Percentiles rank a stretch among this genome's conserved stretches.
Evolutionary conservation across 2,329 filamentous ascomycete genomes (phyloP).

Genomic region (Aureobasidium sp.): DNA sequence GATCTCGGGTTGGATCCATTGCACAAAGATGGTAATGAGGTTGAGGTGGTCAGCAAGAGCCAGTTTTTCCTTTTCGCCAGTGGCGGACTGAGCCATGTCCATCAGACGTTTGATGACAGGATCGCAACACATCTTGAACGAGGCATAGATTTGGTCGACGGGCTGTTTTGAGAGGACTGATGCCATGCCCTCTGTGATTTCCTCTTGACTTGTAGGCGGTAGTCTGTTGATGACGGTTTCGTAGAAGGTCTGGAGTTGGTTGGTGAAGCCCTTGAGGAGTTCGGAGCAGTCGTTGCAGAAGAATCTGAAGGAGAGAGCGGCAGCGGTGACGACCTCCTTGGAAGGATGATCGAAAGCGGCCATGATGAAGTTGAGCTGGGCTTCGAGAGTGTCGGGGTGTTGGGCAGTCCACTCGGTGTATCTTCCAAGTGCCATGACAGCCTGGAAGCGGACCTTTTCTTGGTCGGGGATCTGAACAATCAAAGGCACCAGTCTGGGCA

Average conservation of each 20-base stretch:
- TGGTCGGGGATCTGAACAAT: slow-evolving; percentile 91
- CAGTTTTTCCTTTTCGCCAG: slow-evolving; percentile 72
- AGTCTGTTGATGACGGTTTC: slow-evolving; percentile 80
- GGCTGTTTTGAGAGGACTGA: slow-evolving; percentile 85
- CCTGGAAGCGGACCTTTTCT: slow-evolving; percentile 96
- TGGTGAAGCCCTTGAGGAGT: slow-evolving; percentile 71
- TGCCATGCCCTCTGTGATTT: slow-evolving; percentile 91
- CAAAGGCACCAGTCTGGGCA: slow-evolving; percentile 85
- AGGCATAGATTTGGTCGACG: slow-evolving; percentile 66
- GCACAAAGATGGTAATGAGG: slow-evolving; percentile 82
- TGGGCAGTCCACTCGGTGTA: slow-evolving; percentile 98
- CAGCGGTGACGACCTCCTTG: slow-evolving; percentile 81
- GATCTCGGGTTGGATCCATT: slow-evolving; percentile 66
- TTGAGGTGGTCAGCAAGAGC: slow-evolving; percentile 90
- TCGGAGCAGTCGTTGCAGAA: slow-evolving; percentile 93
- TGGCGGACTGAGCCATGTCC: slow-evolving; percentile 75
- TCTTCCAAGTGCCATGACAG: slow-evolving; percentile 91
- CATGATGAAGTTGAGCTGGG: slow-evolving; percentile 93
- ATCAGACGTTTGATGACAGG: slow-evolving; percentile 81
- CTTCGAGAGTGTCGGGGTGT: slow-evolving; percentile 83
- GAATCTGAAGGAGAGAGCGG: slow-evolving; percentile 91
- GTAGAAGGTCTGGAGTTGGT: slow-evolving; percentile 86
- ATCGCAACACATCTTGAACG: slow-evolving; percentile 87
- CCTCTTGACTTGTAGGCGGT: slow-evolving; percentile 80
- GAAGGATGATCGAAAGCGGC: slow-evolving; percentile 83